Conservation (phyloP, 306 rosid genomes). For the Cicer pinnatifidum region DNA sequence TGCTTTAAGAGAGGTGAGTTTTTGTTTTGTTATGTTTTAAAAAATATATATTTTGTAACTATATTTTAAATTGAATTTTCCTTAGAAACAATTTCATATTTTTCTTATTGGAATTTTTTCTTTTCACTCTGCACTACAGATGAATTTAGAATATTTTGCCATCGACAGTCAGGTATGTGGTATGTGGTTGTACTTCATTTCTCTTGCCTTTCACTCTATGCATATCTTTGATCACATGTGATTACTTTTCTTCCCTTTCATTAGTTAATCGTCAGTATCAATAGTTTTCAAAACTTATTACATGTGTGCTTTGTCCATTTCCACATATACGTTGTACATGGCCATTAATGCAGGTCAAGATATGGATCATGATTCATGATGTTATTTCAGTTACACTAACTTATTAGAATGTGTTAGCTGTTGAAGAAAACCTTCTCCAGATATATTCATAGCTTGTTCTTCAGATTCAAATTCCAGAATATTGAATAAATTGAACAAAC, state of each 20-base stretch:
- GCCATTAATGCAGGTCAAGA: slow-evolving; percentile 21
- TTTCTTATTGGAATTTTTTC: slow-evolving; percentile 38
- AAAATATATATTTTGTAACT: slow-evolving; percentile 11
- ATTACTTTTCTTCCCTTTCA: slow-evolving; percentile 18
- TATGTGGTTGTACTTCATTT: slow-evolving; percentile 45
- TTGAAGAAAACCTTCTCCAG: slow-evolving; percentile 32
- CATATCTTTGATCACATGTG: slow-evolving; percentile 20
- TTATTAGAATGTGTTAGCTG: slow-evolving; percentile 12
- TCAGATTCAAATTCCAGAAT: slow-evolving; percentile 19
- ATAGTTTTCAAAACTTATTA: slow-evolving; percentile 25
- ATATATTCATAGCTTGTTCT: slow-evolving; percentile 22
- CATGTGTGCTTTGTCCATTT: slow-evolving; percentile 38
- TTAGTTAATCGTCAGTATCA: slow-evolving; percentile 13
- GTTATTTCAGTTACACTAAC: slow-evolving; percentile 20
- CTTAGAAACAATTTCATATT: slow-evolving; percentile 16
- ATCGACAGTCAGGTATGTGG: slow-evolving; percentile 86
- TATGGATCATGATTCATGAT: slow-evolving; percentile 4
- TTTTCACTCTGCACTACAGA: slow-evolving; percentile 61
- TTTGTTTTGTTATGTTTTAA: slow-evolving; percentile 31
- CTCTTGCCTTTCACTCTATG: slow-evolving; percentile 4
- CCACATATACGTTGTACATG: slow-evolving; percentile 7
- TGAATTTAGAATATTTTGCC: slow-evolving; percentile 95
- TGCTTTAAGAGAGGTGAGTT: slow-evolving; percentile 81
- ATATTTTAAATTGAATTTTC: slow-evolving; percentile 37
- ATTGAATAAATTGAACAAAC: slow-evolving; percentile 24